Conservation (phyloP, 768 basidiomycete genomes). For the Suillus bovinus region DNA sequence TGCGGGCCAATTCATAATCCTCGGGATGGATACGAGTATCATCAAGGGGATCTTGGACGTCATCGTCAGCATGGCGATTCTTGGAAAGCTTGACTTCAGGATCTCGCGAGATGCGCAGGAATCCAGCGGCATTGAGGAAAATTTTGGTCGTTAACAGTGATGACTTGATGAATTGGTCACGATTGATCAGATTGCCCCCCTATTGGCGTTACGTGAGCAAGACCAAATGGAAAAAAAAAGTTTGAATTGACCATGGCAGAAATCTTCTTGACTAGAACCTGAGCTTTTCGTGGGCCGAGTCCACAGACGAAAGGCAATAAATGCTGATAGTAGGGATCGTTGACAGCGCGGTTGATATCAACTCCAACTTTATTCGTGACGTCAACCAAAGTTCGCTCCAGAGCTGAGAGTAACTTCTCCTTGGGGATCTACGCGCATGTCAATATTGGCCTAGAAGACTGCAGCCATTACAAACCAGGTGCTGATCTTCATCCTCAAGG, state of each 20-base stretch:
- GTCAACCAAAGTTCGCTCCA: constrained; percentile 90
- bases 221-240: background rate
- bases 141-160: constrained; percentile 82
- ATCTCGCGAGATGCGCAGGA: constrained; percentile 83
- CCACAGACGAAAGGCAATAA: constrained; percentile 91
- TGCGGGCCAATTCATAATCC: constrained; percentile 95
- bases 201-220: constrained; percentile 31
- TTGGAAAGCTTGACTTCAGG: constrained; percentile 60
- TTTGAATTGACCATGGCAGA: constrained; percentile 58
- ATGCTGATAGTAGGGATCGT: constrained; percentile 85
- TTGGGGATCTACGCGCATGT: constrained; percentile 63
- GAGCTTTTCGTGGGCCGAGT: constrained; percentile 92
- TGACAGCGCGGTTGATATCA: constrained; percentile 92
- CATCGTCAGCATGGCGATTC: constrained; percentile 59
- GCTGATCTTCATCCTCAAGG: constrained; percentile 85
- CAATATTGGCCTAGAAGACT: constrained; percentile 6
- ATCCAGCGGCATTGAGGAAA: constrained; percentile 91
- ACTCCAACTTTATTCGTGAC: constrained; percentile 91
- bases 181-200: constrained; percentile 87
- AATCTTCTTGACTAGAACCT: constrained; percentile 80
- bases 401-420: constrained; percentile 77
- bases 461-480: constrained; percentile 55
- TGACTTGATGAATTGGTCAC: constrained; percentile 84
- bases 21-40: constrained; percentile 95
- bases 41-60: constrained; percentile 86